Conservation (phyloP, 805 yeast species). For the Crinitomyces ghanaensis region DNA sequence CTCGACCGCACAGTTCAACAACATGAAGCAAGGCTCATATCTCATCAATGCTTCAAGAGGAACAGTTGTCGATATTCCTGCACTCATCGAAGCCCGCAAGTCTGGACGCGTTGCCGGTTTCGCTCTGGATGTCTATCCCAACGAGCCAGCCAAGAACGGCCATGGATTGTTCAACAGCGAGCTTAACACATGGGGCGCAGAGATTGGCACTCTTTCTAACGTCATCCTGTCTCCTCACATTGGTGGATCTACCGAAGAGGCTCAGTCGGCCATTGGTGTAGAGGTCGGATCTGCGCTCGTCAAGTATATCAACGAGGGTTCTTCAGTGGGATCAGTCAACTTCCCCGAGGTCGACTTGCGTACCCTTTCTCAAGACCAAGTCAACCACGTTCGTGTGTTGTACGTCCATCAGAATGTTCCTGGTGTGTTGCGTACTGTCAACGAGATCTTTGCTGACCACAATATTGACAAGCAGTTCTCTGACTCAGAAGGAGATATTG, state of each 20-base stretch:
- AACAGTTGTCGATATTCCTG: conserved; percentile 93
- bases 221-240: conserved; percentile 93
- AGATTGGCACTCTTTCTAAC: conserved; percentile 71
- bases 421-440: conserved; percentile 95
- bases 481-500: conserved; percentile 93
- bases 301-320: conserved; percentile 92
- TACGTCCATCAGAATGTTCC: conserved; percentile 97
- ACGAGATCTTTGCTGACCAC: conserved; percentile 86
- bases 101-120: conserved; percentile 94
- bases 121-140: conserved; percentile 91
- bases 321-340: conserved; percentile 89
- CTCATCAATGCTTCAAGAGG: conserved; percentile 96
- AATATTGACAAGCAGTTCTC: conserved; percentile 97
- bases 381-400: conserved; percentile 75
- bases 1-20: conserved; percentile 81
- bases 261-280: conserved; percentile 93
- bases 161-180: conserved; percentile 60
- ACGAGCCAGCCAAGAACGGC: conserved; percentile 97
- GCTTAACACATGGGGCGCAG: conserved; percentile 75
- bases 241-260: conserved; percentile 99
- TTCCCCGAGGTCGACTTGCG: conserved; percentile 97
- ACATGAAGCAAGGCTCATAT: conserved; percentile 94
- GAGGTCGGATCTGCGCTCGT: conserved; percentile 83
- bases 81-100: conserved; percentile 82
- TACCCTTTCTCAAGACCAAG: conserved; percentile 76